Percentiles rank a stretch among this genome's conserved stretches.
These are phyloP conservation scores for Sporothrix mexicana DNA, from an alignment of 2,329 filamentous ascomycete species.

Conservation along the genomic window DNA sequence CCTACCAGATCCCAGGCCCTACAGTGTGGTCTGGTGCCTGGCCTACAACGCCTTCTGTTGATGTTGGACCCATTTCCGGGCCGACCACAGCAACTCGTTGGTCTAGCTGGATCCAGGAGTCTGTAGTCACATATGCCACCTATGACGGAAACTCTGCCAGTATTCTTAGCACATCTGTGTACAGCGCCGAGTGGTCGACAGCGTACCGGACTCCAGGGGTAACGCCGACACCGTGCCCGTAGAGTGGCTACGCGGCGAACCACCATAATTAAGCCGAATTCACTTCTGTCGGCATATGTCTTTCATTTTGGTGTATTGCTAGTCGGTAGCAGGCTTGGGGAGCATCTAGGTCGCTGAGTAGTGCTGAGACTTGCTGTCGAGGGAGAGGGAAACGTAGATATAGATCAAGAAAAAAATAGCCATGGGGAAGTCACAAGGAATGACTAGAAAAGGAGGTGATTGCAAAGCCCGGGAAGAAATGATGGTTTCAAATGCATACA, in stretches of 20 bases:
- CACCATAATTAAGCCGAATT: background rate
- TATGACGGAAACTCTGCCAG: conserved; percentile 35
- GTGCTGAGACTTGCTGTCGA: no score
- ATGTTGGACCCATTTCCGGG: conserved; percentile 42
- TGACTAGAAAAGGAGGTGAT: no score
- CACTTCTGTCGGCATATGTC: no score
- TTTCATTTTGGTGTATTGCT: no score
- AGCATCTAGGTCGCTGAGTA: no score
- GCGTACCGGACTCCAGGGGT: conserved; percentile 36
- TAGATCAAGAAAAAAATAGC: no score
- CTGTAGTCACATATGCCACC: conserved; percentile 39
- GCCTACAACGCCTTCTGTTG: conserved; percentile 44
- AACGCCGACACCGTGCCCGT: background rate
- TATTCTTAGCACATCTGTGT: conserved; percentile 38
- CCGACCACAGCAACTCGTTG: conserved; percentile 40
- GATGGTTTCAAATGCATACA: no score
- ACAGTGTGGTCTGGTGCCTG: conserved; percentile 45
- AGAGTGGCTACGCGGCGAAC: background rate
- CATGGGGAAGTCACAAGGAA: no score
- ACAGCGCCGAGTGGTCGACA: conserved; percentile 40
- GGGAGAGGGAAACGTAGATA: no score
- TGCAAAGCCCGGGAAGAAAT: no score
- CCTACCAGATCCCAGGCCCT: conserved; percentile 44
- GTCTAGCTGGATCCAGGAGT: conserved; percentile 41
- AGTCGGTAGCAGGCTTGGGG: no score